Conservation (phyloP, 192 early-diverging fungal species). For the Coemansia sp. region DNA sequence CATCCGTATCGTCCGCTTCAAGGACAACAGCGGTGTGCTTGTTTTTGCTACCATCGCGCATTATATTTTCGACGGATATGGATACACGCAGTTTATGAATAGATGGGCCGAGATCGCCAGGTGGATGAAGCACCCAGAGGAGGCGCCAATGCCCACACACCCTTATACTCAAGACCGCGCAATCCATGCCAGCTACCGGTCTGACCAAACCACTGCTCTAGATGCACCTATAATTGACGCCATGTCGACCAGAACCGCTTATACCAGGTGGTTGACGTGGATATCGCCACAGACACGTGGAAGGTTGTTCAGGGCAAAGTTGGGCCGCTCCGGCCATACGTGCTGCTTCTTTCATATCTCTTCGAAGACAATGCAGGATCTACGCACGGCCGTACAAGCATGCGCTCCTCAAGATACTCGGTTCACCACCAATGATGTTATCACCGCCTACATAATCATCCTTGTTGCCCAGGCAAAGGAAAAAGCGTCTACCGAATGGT, state of each 20-base stretch:
- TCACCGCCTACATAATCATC: constrained; percentile 19
- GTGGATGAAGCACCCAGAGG: constrained; percentile 7
- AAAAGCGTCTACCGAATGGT: not conserved
- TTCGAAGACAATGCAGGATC: not conserved
- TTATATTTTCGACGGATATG: constrained; percentile 20
- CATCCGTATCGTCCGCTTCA: constrained; percentile 17
- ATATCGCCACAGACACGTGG: constrained; percentile 21
- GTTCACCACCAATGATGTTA: constrained; percentile 26
- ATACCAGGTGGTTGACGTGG: constrained; percentile 10
- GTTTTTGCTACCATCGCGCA: constrained; percentile 24
- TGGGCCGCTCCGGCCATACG: not conserved
- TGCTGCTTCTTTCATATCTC: constrained; percentile 14
- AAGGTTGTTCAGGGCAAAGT: not conserved
- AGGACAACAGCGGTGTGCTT: constrained; percentile 31
- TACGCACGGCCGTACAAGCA: not conserved
- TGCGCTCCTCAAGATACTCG: not conserved
- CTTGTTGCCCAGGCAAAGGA: constrained; percentile 8
- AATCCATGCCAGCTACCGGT: not conserved
- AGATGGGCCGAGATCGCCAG: constrained; percentile 20
- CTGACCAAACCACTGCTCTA: not conserved
- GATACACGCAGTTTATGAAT: constrained; percentile 22
- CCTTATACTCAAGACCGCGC: not conserved
- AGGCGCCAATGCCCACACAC: not conserved
- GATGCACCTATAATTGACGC: not conserved
- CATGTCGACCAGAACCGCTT: not conserved